Base-by-base conservation (phyloP, 495 filamentous ascomycete species). In the Aspergillus bridgeri region DNA sequence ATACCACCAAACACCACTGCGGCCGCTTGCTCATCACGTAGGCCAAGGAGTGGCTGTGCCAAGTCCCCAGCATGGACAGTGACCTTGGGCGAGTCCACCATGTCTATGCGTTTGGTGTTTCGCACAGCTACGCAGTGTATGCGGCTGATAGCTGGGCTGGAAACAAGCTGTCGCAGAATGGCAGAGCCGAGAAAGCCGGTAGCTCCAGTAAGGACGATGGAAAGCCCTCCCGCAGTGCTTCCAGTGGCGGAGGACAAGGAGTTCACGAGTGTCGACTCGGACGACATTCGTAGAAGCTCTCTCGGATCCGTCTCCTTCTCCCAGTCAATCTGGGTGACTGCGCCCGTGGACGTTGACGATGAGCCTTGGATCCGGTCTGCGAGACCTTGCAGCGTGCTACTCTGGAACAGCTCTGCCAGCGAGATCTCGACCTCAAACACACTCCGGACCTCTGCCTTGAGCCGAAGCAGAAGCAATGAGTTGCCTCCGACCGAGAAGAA, bases 21-120 rank as follows among this genome's bases (percentile, higher is more conserved):
- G n/a, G 74, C 66, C 0, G 47, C 25, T 0, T 65, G 56, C n/a
- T n/a, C n/a, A n/a, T n/a, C n/a, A n/a, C n/a, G n/a, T n/a, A n/a
- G n/a, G n/a, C n/a, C n/a, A n/a, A n/a, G n/a, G n/a, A n/a, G n/a
- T n/a, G n/a, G n/a, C n/a, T n/a, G n/a, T n/a, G 58, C 53, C 0
- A 78, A 60, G 53, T 82, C 66, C 0, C 81, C 81, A 0, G 29
- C n/a, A 54, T 79, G 63, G 0, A 66, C n/a, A 7, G 53, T 42
- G 3, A 81, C 56, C 45, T 77, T 80, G 42, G 49, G 49, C 7
- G 49, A 51, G 29, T 33, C 29, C 6, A 11, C 29, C n/a, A n/a
- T n/a, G n/a, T n/a, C n/a, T n/a, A n/a, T n/a, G n/a, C n/a, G n/a
- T n/a, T n/a, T n/a, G n/a, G n/a, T n/a, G n/a, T n/a, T n/a, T n/a